Base-by-base conservation (phyloP, 1,284 basidiomycete species). In the Lignosus rhinocerotis region DNA sequence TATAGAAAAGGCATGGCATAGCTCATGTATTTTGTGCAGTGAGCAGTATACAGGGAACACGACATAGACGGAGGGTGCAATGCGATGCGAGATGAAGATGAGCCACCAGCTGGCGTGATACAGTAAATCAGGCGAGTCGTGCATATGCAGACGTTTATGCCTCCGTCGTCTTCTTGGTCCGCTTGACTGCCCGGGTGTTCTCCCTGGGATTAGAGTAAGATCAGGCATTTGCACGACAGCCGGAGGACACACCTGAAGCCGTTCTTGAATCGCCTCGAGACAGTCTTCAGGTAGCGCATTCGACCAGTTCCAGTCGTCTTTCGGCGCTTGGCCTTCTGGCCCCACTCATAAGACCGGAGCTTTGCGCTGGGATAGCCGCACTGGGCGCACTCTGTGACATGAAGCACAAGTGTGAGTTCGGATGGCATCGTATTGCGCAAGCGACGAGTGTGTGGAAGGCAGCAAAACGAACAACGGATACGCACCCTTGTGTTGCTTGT, bases 261-360 rank as follows among this genome's bases (percentile, higher is more conserved):
- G 76, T 98, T 98, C 92, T 98, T 98, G 89, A 96, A 96, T 70
- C 93, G 86, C 73, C 93, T 87, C 67, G 89, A 87, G 53, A 97
- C 95, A 58, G 82, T 77, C 86, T 96, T 97, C 79, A 99, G 86
- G 87, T 96, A 88, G 67, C 84, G 83, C 95, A 98, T 97, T 73
- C 96, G 87, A 67, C 96, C 96, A 69, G 96, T 96, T 69, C 96
- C 96, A 66, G 96, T 95, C 56, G 95, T 97, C 88, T 97, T 96
- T 88, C 96, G 90, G 81, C 96, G 90, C 88, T 98, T 98, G 61
- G 96, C 96, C 87, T 99, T 99, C 76, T 90, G 85, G 69, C 94
- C 94, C 96, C 96, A 99, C 80, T 98, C 92, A 80, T 88, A 98
- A 70, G 93, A 96, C 73, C 96, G 89, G 72, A 96, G 81, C 82